These are phyloP conservation scores for Colletotrichum camelliae DNA, from an alignment of 2,329 filamentous ascomycete genomes.

Conservation along the genomic window DNA sequence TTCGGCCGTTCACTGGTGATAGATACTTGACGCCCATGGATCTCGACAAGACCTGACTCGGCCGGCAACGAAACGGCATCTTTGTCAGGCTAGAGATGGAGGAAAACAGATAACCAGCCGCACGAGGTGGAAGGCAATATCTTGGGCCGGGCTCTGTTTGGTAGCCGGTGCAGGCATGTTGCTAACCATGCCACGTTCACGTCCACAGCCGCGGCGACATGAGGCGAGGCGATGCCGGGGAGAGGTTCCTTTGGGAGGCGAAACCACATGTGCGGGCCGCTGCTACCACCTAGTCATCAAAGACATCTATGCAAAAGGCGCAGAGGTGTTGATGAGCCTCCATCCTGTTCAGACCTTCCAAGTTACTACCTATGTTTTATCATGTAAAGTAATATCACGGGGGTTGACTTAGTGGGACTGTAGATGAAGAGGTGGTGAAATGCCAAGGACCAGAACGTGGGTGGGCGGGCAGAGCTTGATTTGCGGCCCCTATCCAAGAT, in stretches of 20 bases:
- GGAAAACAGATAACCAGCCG: no score
- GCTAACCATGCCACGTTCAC: background rate
- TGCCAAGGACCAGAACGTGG: constrained; percentile 21
- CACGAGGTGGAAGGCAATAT: background rate
- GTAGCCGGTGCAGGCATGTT: background rate
- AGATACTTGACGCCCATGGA: background rate
- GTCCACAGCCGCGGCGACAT: background rate
- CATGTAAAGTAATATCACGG: no score
- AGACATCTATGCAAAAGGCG: background rate
- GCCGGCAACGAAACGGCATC: no score
- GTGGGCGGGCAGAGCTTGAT: constrained; percentile 18
- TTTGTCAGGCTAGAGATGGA: no score
- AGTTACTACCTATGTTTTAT: no score
- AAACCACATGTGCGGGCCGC: background rate
- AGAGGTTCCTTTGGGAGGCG: no score
- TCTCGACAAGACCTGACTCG: no score
- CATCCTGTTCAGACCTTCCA: no score
- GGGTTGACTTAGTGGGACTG: no score
- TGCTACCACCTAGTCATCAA: background rate
- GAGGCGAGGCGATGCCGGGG: background rate
- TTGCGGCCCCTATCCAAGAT: constrained; percentile 20
- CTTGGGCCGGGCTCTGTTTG: no score
- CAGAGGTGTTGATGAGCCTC: no score
- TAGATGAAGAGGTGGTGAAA: constrained; percentile 3
- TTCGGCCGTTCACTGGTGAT: background rate